Base-by-base conservation (phyloP, 306 rosid genomes). In the Corylus americana region DNA sequence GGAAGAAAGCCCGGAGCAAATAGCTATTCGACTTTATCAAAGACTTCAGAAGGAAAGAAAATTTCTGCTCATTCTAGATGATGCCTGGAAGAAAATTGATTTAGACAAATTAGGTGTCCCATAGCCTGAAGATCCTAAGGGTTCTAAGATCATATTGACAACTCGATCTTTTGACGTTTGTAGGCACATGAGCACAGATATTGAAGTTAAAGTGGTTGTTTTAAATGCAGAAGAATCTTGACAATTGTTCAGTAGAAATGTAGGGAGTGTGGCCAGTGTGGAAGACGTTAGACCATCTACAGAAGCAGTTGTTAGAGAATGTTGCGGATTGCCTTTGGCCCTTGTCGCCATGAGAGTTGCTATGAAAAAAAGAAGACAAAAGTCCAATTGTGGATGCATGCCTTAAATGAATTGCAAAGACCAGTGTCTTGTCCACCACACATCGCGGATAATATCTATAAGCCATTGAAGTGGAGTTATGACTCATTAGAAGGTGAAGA, bases 71-170 rank as follows among this genome's bases (percentile, higher is more conserved):
- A 74, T 80, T 67, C 55, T 80, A 5, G 79, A 80, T 57, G 79
- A 67, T 13, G 63, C 68, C 1, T 74, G 79, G 83, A 47, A 80
- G 63, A 67, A 74, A 47, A 35, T 80, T 74, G 76, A 80, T 70
- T 47, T 74, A 12, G 63, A 29, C 20, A 3, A 3, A 8, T 73
- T 80, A 53, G 83, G 79, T 42, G 55, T 74, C n/a, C 79, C 83
- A 45, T 31, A n/a, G 22, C 71, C n/a, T 66, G 83, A 79, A 22
- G 74, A n/a, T 47, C 69, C 66, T 25, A 37, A 27, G 12, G 70
- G 59, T 61, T 80, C 70, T 22, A 80, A 80, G 78, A 74, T 80
- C 18, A 2, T 80, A 54, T 18, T 80, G 35, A 80, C 83, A 44
- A 25, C 83, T 31, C 70, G 47, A 11, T 54, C 17, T 18, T 55